Evolutionary conservation across 768 basidiomycete genomes (phyloP), one percentile per base, ranked within the genome.

Genomic region (Collybia sordida): DNA sequence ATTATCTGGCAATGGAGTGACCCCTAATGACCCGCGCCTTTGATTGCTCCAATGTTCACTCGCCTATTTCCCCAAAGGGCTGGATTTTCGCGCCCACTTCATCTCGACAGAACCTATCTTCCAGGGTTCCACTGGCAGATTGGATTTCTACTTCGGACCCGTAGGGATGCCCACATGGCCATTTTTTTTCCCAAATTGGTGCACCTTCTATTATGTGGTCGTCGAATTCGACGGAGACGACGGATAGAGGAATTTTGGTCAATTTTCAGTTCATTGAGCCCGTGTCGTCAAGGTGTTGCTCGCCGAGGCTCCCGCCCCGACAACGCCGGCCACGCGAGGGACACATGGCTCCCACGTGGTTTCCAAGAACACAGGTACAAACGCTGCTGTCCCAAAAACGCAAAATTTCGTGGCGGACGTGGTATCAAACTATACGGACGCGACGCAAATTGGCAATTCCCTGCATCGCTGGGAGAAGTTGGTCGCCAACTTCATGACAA

Each of bases 341-440:
- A 40, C 68, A 66, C 71, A 68, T 72, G 70, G 69, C 56, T 52
- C 57, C 64, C 72, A 71, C 67, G 69, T 69, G 70, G 68, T 48
- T 45, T 8, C 42, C 58, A 36, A 36, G 31, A 3, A 31, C 14
- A 31, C 31, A 31, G 31, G 11, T 4, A 31, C 31, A 31, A 31
- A 31, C 35, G 38, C 34, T 28, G 18, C 21, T n/a, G 12, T 22
- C 31, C 42, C 25, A 41, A 36, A 31, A 23, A 31, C 18, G 42
- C 9, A 7, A 42, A 50, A 42, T 50, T 51, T 41, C 42, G 27
- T 44, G 44, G 46, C 31, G 31, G 31, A 31, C 31, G 31, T 31
- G 31, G 31, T 31, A 31, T 31, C 31, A 31, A 27, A 31, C 9
- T 31, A 14, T n/a, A 22, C 43, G 47, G 42, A 56, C 15, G 40